Evolutionary conservation across 208 protist genomes (phyloP).

Genomic region (Naegleria gruberi): DNA sequence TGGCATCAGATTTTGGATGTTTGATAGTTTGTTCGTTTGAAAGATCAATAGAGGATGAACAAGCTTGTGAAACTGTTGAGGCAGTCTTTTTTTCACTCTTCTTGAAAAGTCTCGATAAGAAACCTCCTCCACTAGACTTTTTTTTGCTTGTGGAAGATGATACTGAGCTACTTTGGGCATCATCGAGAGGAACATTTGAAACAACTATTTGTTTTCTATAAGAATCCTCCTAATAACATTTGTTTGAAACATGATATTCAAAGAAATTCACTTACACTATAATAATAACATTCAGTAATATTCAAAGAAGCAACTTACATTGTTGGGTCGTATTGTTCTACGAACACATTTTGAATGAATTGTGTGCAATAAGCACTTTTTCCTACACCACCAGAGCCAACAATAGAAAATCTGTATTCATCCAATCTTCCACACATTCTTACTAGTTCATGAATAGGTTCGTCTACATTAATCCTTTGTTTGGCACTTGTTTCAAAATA

Average conservation of each 20-base stretch:
- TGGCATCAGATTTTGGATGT: neutral
- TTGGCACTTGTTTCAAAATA: constrained; percentile 56
- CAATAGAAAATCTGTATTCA: constrained; percentile 13
- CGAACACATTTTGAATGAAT: neutral
- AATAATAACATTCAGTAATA: too few relatives aligned
- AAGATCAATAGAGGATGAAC: neutral
- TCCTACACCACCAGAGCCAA: constrained; percentile 9
- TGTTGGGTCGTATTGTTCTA: constrained; percentile 54
- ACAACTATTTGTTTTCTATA: neutral
- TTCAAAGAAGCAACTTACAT: constrained; percentile 59
- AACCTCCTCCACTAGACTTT: too few relatives aligned
- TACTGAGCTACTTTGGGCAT: neutral
- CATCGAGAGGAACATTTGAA: neutral
- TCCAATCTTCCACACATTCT: neutral
- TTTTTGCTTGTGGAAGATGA: neutral
- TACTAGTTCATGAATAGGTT: constrained; percentile 41
- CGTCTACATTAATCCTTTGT: constrained; percentile 42
- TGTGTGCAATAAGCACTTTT: neutral
- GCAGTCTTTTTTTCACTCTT: neutral
- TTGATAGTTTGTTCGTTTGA: neutral
- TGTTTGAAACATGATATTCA: too few relatives aligned
- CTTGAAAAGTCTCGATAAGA: neutral
- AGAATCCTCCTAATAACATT: too few relatives aligned
- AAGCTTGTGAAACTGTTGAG: too few relatives aligned
- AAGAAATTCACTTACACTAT: too few relatives aligned